Evolutionary conservation across 2,329 filamentous ascomycete genomes (phyloP).

Genomic region (Mycocentrospora acerina): DNA sequence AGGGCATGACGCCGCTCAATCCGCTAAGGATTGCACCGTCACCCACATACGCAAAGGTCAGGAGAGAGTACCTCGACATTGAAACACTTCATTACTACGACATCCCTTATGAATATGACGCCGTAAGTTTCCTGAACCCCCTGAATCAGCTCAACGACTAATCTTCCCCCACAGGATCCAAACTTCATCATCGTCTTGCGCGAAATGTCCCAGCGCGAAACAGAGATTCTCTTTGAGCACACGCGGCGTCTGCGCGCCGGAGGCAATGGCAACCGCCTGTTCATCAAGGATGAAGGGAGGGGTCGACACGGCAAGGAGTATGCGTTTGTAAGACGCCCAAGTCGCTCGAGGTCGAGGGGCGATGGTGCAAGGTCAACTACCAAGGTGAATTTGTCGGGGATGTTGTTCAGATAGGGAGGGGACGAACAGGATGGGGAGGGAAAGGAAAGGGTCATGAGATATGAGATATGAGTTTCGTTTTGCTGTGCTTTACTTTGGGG

Average conservation of each 20-base stretch:
- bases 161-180: constrained; percentile 43
- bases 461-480: no score
- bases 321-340: constrained; percentile 47
- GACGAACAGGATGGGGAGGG: no score
- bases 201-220: constrained; percentile 52
- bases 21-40: constrained; percentile 30
- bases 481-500: no score
- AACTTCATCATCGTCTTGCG: constrained; percentile 54
- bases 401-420: constrained; percentile 27
- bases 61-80: constrained; percentile 47
- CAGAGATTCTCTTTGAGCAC: constrained; percentile 54
- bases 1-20: constrained; percentile 30
- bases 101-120: constrained; percentile 51
- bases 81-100: constrained; percentile 52
- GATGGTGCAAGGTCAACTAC: constrained; percentile 32
- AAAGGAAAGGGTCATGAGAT: no score
- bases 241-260: constrained; percentile 46
- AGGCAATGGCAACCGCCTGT: constrained; percentile 30
- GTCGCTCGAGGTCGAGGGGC: constrained; percentile 30
- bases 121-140: constrained; percentile 39
- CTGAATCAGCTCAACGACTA: no score
- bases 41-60: constrained; percentile 52
- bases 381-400: constrained; percentile 35
- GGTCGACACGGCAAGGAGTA: constrained; percentile 44
- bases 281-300: constrained; percentile 46